Evolutionary conservation across 2,329 filamentous ascomycete species (phyloP), one percentile per base, ranked within the genome.

Genomic region (Microcyclospora pomicola): DNA sequence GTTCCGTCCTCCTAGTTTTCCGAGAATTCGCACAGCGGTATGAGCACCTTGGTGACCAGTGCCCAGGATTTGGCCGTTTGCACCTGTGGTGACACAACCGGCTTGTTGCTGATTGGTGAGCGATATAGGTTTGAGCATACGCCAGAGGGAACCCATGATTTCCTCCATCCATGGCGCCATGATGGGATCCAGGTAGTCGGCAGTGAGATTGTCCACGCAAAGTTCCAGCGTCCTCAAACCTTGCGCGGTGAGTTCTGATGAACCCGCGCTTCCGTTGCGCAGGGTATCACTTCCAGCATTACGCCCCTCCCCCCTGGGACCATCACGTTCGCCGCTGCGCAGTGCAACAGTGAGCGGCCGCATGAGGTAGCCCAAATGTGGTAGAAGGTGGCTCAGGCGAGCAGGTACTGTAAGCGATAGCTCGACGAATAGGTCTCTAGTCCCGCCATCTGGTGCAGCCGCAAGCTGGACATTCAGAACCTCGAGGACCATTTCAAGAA

Each of bases 121-220:
- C 0, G 91, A 91, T 45, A 87, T 80, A 6, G 91, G 92, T 51
- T 82, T 82, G 31, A 99, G 71, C 58, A 98, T 92, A 46, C 95
- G 87, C 71, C 93, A 98, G 1, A 99, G 69, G 1, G 88, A 88
- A 34, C 86, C 91, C 91, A 98, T 98, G 33, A 99, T 69, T 55
- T 99, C 91, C 51, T 98, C 88, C 59, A 99, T 96, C 16, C 96
- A 92, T 0, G 91, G 92, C 2, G 88, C 85, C 88, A 98, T 98
- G 52, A 99, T 96, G 0, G 91, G 92, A 51, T 99, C 91, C 11
- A 99, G 67, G 54, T 98, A 99, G 53, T 98, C 91, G 0, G 91
- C 88, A 0, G 92, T 98, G 0, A 99, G 71, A 50, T 99, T 99
- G 46, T 99, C 91, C 13, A 99, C 91, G 53, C 91, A 99, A 2